Evolutionary conservation across 1,139 yeast genomes (phyloP).

Genomic region (Geotrichum carabidarum): DNA sequence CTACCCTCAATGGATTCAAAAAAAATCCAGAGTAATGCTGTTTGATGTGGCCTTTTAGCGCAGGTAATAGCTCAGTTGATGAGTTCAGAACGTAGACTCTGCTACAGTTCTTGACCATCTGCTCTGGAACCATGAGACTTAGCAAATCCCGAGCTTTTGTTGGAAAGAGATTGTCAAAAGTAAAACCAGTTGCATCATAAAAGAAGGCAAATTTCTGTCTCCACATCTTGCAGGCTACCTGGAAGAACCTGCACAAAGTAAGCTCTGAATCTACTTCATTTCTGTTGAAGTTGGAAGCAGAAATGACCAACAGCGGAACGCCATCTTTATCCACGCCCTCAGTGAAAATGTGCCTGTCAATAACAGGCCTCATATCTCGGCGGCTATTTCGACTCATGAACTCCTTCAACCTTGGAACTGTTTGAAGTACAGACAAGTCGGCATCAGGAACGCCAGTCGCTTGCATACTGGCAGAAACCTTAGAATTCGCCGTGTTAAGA

Average conservation of each 20-base stretch:
- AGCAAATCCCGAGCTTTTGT: conserved; percentile 23
- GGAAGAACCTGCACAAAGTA: conserved; percentile 58
- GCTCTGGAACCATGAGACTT: conserved; percentile 41
- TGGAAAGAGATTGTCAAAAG: conserved; percentile 38
- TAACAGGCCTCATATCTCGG: conserved; percentile 46
- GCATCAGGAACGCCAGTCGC: conserved; percentile 11
- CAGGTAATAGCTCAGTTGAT: conserved; percentile 43
- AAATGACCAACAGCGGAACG: conserved; percentile 58
- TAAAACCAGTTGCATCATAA: conserved; percentile 64
- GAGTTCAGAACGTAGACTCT: conserved; percentile 59
- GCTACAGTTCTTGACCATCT: conserved; percentile 51
- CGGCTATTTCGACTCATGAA: conserved; percentile 67
- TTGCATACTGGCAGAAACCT: background rate
- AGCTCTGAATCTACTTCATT: conserved; percentile 50
- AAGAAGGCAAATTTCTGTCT: conserved; percentile 58
- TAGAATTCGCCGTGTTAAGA: conserved; percentile 1
- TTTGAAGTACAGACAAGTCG: conserved; percentile 16
- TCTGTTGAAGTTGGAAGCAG: conserved; percentile 44
- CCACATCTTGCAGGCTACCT: conserved; percentile 71
- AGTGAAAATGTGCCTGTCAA: conserved; percentile 49
- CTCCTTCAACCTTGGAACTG: conserved; percentile 48
- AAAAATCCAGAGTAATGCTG: conserved; percentile 24
- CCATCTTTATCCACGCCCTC: conserved; percentile 71
- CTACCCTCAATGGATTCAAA: conserved; percentile 27
- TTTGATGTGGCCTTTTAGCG: conserved; percentile 31